These are phyloP conservation scores for Penicillium aurantiogriseum DNA, from an alignment of 2,329 filamentous ascomycete genomes.

Conservation along the genomic window DNA sequence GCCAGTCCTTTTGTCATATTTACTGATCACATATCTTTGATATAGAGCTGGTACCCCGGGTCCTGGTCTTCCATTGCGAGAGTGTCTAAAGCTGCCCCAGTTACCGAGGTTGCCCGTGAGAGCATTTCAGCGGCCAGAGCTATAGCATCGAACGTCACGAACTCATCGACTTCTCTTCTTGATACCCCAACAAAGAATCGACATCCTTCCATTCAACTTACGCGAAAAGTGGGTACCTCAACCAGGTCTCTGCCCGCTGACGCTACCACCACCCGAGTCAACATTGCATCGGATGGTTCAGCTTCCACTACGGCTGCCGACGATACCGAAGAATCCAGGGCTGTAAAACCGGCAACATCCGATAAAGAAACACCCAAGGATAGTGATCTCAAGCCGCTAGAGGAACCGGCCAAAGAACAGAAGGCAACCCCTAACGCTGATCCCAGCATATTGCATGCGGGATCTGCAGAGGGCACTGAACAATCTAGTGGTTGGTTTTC, in stretches of 20 bases:
- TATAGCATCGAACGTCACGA: conserved; percentile 35
- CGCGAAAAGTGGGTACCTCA: conserved; percentile 40
- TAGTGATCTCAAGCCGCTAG: conserved; percentile 12
- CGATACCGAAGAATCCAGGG: conserved; percentile 15
- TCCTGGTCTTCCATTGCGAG: conserved; percentile 44
- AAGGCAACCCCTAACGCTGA: conserved; percentile 13
- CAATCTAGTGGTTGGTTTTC: conserved; percentile 37
- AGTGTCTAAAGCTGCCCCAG: conserved; percentile 46
- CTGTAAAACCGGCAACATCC: conserved; percentile 11
- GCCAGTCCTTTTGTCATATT: neutral
- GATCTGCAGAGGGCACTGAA: conserved; percentile 14
- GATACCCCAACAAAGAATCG: conserved; percentile 27
- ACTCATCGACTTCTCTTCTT: conserved; percentile 32
- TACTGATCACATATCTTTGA: conserved; percentile 8
- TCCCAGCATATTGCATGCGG: conserved; percentile 14
- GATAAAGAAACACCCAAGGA: conserved; percentile 22
- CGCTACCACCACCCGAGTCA: conserved; percentile 46
- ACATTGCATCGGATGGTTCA: conserved; percentile 45
- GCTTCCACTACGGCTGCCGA: conserved; percentile 31
- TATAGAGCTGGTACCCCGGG: conserved; percentile 46
- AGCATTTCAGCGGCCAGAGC: conserved; percentile 47
- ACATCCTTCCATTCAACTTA: conserved; percentile 44
- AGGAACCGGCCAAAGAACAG: conserved; percentile 21
- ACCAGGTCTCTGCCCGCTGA: conserved; percentile 47
- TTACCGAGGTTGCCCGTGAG: conserved; percentile 51